A percentile compares a stretch with the other conserved stretches of the same genome.
Conservation (phyloP, 768 basidiomycete genomes). For the Calocybe gangraenosa region DNA sequence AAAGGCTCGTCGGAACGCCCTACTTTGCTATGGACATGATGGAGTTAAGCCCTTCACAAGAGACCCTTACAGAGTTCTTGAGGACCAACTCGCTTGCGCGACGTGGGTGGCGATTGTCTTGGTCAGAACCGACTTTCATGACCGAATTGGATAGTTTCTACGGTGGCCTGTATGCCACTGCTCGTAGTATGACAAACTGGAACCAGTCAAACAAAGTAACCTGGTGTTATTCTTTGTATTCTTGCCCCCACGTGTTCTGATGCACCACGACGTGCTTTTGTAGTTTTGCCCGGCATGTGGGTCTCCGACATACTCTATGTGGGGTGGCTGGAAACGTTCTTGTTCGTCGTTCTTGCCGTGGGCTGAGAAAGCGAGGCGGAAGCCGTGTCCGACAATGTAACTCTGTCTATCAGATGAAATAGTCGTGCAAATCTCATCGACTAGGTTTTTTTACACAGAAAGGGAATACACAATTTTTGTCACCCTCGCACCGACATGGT, state of each 20-base stretch:
- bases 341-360: slow-evolving; percentile 74
- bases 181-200: slow-evolving; percentile 85
- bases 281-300: slow-evolving; percentile 90
- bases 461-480: too few relatives aligned
- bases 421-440: slow-evolving; percentile 62
- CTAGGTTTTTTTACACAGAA: too few relatives aligned
- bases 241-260: too few relatives aligned
- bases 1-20: too few relatives aligned
- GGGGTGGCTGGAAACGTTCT: slow-evolving; percentile 92
- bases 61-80: slow-evolving; percentile 31
- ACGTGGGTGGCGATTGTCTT: slow-evolving; percentile 39
- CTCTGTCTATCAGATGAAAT: slow-evolving; percentile 58
- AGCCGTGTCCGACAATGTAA: slow-evolving; percentile 68
- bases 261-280: neutral
- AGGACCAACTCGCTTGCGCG: slow-evolving; percentile 31
- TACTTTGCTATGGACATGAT: slow-evolving; percentile 49
- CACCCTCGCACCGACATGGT: slow-evolving; percentile 30
- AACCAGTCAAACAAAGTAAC: slow-evolving; percentile 78
- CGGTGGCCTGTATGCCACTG: slow-evolving; percentile 70
- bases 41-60: slow-evolving; percentile 31
- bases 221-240: neutral
- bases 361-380: slow-evolving; percentile 53
- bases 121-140: slow-evolving; percentile 59
- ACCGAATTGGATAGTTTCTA: slow-evolving; percentile 53
- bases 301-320: slow-evolving; percentile 69